phyloP scores from a whole-genome alignment of 1,284 basidiomycete genomes.

The Cutaneotrichosporon sp. region DNA sequence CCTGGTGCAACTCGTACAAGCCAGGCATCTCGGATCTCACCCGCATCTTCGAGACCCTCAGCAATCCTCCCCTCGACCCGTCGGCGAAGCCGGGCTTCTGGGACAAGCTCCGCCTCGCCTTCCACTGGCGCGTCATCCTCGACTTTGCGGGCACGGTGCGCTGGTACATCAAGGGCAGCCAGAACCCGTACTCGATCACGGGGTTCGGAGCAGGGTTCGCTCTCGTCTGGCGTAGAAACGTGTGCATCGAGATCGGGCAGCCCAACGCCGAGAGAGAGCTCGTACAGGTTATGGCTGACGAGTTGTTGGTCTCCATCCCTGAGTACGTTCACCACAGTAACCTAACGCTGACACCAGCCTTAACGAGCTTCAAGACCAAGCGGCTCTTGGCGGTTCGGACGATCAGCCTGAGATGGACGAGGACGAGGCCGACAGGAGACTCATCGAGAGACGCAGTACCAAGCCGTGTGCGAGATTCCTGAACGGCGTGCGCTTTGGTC shows the following conservation, averaged over 20 bases:
- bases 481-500: slow-evolving; percentile 88
- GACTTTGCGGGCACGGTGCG: slow-evolving; percentile 75
- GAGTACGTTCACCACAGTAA: slow-evolving; percentile 59
- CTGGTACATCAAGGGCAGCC: slow-evolving; percentile 80
- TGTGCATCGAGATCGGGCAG: slow-evolving; percentile 71
- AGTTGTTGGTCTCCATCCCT: slow-evolving; percentile 78
- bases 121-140: slow-evolving; percentile 79
- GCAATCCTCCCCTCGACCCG: slow-evolving; percentile 78
- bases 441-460: slow-evolving; percentile 31
- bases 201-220: slow-evolving; percentile 87
- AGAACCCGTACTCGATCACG: slow-evolving; percentile 75
- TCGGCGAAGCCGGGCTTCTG: slow-evolving; percentile 89
- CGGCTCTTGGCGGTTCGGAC: slow-evolving; percentile 52
- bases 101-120: slow-evolving; percentile 85
- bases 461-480: slow-evolving; percentile 77
- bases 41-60: slow-evolving; percentile 78
- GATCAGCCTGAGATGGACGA: slow-evolving; percentile 11
- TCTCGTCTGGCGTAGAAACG: slow-evolving; percentile 78
- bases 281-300: slow-evolving; percentile 79
- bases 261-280: slow-evolving; percentile 75
- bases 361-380: slow-evolving; percentile 55
- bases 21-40: slow-evolving; percentile 86
- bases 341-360: slow-evolving; percentile 37
- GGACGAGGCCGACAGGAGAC: slow-evolving; percentile 4
- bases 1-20: slow-evolving; percentile 88